These are phyloP conservation scores for Penicillium rolfsii DNA, from an alignment of 2,329 filamentous ascomycete species.

Conservation along the genomic window DNA sequence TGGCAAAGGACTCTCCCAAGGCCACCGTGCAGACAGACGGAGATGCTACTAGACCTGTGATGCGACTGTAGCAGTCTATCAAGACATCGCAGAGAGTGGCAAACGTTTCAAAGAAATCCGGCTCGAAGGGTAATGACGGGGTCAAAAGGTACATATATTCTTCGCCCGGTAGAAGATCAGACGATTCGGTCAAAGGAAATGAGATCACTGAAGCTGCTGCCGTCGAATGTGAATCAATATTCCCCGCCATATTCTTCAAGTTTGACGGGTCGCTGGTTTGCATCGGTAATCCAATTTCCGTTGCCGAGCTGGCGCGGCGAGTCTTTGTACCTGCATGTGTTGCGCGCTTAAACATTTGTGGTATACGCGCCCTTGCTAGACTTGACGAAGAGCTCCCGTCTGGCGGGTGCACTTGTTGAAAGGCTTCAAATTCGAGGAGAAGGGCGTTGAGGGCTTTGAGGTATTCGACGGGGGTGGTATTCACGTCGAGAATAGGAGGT, in stretches of 20 bases:
- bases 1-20: conserved; percentile 83
- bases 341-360: conserved; percentile 78
- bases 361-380: conserved; percentile 76
- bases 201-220: conserved; percentile 45
- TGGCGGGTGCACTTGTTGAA: conserved; percentile 82
- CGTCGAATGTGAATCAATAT: conserved; percentile 43
- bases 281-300: conserved; percentile 62
- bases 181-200: conserved; percentile 53
- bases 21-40: conserved; percentile 71
- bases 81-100: conserved; percentile 92
- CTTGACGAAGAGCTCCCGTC: conserved; percentile 70
- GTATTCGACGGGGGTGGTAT: conserved; percentile 78
- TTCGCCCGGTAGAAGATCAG: conserved; percentile 74
- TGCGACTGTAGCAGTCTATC: conserved; percentile 84
- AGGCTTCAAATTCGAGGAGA: conserved; percentile 88
- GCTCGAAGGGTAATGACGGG: conserved; percentile 91
- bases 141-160: conserved; percentile 88
- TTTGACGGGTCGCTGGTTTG: conserved; percentile 53
- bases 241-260: conserved; percentile 49
- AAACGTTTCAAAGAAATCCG: conserved; percentile 96
- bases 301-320: conserved; percentile 61
- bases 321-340: conserved; percentile 60
- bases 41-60: conserved; percentile 74
- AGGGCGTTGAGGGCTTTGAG: conserved; percentile 83
- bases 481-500: conserved; percentile 84